Conservation (phyloP, 2,329 filamentous ascomycete species). For the Apiospora aurea region DNA sequence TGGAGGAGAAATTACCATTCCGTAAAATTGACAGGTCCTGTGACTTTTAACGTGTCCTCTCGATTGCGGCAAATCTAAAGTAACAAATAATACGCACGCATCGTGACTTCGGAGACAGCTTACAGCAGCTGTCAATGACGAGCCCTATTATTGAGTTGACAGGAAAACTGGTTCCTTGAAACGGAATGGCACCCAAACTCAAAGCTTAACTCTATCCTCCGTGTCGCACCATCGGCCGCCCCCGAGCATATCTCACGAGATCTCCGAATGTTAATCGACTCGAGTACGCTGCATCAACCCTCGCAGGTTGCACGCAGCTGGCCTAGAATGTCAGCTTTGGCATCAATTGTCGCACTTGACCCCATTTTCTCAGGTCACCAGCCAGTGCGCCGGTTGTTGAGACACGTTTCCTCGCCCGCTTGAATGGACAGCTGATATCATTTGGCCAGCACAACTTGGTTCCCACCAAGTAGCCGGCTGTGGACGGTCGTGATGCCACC, state of each 20-base stretch:
- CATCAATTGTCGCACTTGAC: not conserved
- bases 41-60: not conserved
- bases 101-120: not conserved
- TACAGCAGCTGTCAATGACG: slow-evolving; percentile 9
- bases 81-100: not conserved
- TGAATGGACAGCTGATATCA: not conserved
- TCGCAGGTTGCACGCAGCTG: not conserved
- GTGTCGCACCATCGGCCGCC: not conserved
- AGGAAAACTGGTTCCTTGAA: not conserved
- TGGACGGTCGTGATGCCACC: not conserved
- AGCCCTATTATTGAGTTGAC: slow-evolving; percentile 11
- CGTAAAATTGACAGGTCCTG: not conserved
- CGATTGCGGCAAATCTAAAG: not conserved
- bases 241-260: not conserved
- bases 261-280: not conserved
- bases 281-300: not conserved
- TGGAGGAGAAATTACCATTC: not conserved
- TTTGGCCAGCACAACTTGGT: not conserved
- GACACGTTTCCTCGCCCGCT: not conserved
- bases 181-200: not conserved
- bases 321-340: not conserved
- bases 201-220: not conserved
- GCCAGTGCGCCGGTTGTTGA: not conserved
- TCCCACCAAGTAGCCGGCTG: not conserved
- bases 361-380: not conserved